Evolutionary conservation across 2,329 filamentous ascomycete species (phyloP), one percentile per base, ranked within the genome.

Genomic region (Juglanconis oblonga): DNA sequence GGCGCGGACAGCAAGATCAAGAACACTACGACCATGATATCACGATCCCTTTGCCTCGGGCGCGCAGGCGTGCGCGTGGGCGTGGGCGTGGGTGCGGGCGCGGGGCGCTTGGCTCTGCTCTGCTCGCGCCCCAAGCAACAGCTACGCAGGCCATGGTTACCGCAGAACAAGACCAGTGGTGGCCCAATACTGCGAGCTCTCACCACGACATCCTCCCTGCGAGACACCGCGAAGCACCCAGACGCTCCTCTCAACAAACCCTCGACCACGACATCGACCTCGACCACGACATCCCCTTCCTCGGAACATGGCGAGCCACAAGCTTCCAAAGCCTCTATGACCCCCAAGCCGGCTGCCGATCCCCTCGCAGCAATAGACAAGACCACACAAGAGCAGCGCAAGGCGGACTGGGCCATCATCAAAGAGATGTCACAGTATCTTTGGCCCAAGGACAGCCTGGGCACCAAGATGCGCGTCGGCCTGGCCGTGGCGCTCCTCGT

Each of bases 371-470:
- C 82, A 11, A 81, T 89, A 70, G 82, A 89, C 63, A 87, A 85
- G 70, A 87, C 86, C 54, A 88, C 87, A 24, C 87, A 93, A 68
- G 91, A 97, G 76, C 96, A 99, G 81, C 87, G 95, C 68, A 96
- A 93, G 77, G 94, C 93, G 8, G 95, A 99, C 71, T 97, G 94
- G 94, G 93, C 93, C 52, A 99, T 99, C 67, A 95, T 99, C 81
- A 96, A 90, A 76, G 94, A 99, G 74, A 98, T 99, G 94, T 88
- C 89, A 62, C 88, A 88, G 64, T 99, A 99, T 74, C 79, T 99
- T 29, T 99, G 95, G 95, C 95, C 95, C 29, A 96, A 95, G 79
- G 87, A 93, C 73, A 91, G 90, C 70, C 74, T 90, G 69, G 87
- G 87, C 58, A 96, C 92, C 3, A 91, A 96, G 72, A 77, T 93